These are phyloP conservation scores for Citrus maxima DNA, from an alignment of 345 rosid genomes.

Conservation along the genomic window DNA sequence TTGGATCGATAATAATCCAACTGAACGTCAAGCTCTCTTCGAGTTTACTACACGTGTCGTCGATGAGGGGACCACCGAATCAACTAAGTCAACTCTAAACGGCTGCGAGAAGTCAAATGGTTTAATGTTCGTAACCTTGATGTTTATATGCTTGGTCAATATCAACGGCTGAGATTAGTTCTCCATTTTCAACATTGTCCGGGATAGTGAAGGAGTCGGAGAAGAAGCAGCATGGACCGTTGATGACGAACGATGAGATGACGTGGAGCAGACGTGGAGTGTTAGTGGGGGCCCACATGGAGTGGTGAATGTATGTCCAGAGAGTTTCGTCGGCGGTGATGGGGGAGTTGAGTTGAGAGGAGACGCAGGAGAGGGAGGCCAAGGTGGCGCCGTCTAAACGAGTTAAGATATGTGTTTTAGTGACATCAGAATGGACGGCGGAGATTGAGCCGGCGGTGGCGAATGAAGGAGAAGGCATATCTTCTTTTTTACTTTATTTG, in stretches of 20 bases:
- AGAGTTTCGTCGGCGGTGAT: too few species aligned
- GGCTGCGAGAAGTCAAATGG: conserved; percentile 56
- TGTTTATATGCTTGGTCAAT: conserved; percentile 35
- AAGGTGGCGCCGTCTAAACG: too few species aligned
- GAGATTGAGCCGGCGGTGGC: conserved; percentile 19
- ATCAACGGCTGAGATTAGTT: conserved; percentile 72
- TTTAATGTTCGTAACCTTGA: conserved; percentile 53
- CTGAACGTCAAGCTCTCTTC: conserved; percentile 46
- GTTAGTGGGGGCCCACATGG: too few species aligned
- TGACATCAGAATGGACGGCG: conserved; percentile 33
- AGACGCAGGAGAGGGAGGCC: too few species aligned
- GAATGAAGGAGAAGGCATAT: not conserved
- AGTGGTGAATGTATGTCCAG: too few species aligned
- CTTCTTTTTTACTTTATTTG: too few species aligned
- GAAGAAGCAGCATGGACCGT: conserved; percentile 39
- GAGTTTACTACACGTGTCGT: conserved; percentile 35
- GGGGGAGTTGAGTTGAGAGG: too few species aligned
- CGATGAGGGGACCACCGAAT: conserved; percentile 42
- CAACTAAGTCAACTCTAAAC: conserved; percentile 60
- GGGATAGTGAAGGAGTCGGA: conserved; percentile 47
- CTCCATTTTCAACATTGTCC: not conserved
- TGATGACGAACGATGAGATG: conserved; percentile 34
- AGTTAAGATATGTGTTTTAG: too few species aligned
- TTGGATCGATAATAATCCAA: conserved; percentile 69
- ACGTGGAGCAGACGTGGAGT: conserved; percentile 1